Conservation (phyloP, 2,329 filamentous ascomycete genomes). For the Aspergillus sp. region DNA sequence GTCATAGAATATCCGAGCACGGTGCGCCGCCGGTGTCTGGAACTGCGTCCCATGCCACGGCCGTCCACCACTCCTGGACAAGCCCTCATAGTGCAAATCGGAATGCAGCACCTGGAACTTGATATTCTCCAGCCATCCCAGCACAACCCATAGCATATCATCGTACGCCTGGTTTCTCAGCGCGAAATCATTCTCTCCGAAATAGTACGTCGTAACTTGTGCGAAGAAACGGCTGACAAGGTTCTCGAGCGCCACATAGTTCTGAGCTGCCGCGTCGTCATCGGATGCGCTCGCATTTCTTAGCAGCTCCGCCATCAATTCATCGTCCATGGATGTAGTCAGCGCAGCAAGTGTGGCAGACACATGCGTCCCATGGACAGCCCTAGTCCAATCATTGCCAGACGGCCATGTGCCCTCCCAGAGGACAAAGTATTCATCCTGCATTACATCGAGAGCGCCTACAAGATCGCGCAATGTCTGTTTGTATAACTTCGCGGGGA, state of each 20-base stretch:
- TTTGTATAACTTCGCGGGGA: conserved; percentile 14
- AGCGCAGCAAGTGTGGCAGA: conserved; percentile 72
- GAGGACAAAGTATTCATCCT: conserved; percentile 72
- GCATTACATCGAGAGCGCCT: conserved; percentile 70
- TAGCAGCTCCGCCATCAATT: conserved; percentile 35
- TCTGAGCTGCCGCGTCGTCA: conserved; percentile 5
- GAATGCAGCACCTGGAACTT: conserved; percentile 74
- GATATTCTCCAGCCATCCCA: conserved; percentile 83
- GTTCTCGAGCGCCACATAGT: conserved; percentile 63
- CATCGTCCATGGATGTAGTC: conserved; percentile 54
- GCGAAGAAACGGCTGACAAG: conserved; percentile 80
- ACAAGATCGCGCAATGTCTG: conserved; percentile 48
- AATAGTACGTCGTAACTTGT: conserved; percentile 76
- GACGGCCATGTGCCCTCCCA: conserved; percentile 80
- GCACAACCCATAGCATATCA: conserved; percentile 92
- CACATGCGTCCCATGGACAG: conserved; percentile 77
- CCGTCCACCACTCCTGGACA: conserved; percentile 22
- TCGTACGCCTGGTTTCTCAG: conserved; percentile 81
- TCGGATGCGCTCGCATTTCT: conserved; percentile 3
- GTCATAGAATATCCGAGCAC: conserved; percentile 82
- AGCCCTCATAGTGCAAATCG: conserved; percentile 56
- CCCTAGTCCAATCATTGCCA: conserved; percentile 91
- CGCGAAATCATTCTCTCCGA: conserved; percentile 76
- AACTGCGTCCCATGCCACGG: conserved; percentile 77
- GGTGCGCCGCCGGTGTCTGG: conserved; percentile 74